phyloP scores from a whole-genome alignment of 106 monocot genomes.

The Gastrodia elata region DNA sequence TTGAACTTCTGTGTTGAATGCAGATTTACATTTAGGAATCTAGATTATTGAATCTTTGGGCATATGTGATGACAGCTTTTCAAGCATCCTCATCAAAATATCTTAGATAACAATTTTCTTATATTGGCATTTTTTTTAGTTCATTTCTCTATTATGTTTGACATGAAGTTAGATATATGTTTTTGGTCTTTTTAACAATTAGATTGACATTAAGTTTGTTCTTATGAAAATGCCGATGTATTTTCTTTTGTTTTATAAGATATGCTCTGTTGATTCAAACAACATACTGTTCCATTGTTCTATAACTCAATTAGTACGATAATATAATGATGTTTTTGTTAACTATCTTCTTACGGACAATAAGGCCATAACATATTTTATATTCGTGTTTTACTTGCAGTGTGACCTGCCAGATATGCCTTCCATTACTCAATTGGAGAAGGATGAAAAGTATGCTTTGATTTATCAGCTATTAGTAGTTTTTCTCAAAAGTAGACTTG shows the following conservation, averaged over 20 bases:
- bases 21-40: not conserved
- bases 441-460: constrained; percentile 62
- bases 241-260: not conserved
- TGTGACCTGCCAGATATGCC: constrained; percentile 91
- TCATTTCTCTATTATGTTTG: not conserved
- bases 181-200: not conserved
- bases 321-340: not conserved
- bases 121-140: not conserved
- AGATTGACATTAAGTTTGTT: not conserved
- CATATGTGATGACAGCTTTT: not conserved
- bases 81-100: not conserved
- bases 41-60: not conserved
- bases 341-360: not conserved
- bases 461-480: constrained; percentile 75
- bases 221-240: not conserved
- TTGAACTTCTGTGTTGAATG: not conserved
- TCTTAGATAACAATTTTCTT: not conserved
- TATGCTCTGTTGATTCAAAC: not conserved
- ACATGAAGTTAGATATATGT: not conserved
- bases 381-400: constrained; percentile 33
- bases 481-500: constrained; percentile 72
- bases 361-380: not conserved
- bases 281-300: not conserved
- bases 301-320: not conserved
- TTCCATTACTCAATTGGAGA: constrained; percentile 70